Conservation (phyloP, 2,329 filamentous ascomycete genomes). For the Penicillium sp. region DNA sequence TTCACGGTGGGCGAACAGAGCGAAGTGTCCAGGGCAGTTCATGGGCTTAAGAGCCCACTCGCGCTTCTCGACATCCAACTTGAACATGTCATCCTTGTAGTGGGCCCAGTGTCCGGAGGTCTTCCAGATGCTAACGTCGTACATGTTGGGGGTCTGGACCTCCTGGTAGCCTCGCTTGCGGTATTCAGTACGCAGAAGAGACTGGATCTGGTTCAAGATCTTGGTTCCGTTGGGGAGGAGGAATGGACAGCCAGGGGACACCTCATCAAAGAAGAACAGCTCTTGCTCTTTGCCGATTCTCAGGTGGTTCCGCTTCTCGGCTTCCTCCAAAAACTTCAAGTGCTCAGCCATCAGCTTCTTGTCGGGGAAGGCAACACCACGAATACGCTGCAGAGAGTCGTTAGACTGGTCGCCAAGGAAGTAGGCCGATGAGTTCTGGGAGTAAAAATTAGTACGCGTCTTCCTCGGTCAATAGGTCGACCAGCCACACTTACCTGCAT, state of each 20-base stretch:
- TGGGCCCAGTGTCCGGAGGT: conserved; percentile 91
- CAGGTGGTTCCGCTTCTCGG: conserved; percentile 94
- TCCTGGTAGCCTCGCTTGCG: conserved; percentile 92
- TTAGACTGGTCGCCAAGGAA: conserved; percentile 93
- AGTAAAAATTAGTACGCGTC: background rate
- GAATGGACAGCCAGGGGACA: conserved; percentile 91
- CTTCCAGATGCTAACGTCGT: conserved; percentile 90
- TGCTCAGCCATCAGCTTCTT: conserved; percentile 94
- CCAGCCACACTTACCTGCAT: conserved; percentile 61
- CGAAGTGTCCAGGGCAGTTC: conserved; percentile 95
- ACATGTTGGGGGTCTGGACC: conserved; percentile 96
- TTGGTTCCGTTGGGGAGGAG: conserved; percentile 88
- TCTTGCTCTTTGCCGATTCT: conserved; percentile 95
- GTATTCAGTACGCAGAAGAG: conserved; percentile 82
- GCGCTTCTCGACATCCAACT: conserved; percentile 78
- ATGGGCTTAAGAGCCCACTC: conserved; percentile 88
- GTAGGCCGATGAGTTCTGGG: conserved; percentile 72
- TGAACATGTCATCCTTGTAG: conserved; percentile 95
- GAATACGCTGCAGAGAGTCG: conserved; percentile 93
- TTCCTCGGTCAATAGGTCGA: background rate
- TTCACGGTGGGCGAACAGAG: conserved; percentile 80
- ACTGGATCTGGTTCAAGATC: conserved; percentile 86
- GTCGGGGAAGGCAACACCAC: conserved; percentile 94
- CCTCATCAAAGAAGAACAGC: conserved; percentile 93
- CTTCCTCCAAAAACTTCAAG: conserved; percentile 93